Percentiles rank a stretch among this genome's conserved stretches.
Evolutionary conservation across 805 yeast species (phyloP).

Genomic region (Starmerella sirachaensis): DNA sequence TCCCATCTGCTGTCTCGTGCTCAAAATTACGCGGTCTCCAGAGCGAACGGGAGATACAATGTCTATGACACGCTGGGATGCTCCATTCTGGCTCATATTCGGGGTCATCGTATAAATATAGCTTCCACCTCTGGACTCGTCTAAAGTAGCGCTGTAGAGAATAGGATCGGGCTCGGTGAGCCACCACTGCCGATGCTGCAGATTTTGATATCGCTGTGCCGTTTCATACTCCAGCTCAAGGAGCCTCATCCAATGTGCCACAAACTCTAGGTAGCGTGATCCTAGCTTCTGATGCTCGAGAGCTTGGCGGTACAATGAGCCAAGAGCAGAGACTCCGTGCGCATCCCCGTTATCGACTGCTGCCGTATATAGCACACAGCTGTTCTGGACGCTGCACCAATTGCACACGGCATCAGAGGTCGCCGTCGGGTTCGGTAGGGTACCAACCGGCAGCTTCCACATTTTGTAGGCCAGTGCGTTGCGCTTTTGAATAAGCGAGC

Average conservation of each 20-base stretch:
- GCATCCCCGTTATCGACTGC: slow-evolving; percentile 10
- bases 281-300: slow-evolving; percentile 16
- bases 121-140: too few relatives aligned
- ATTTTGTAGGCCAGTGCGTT: slow-evolving; percentile 54
- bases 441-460: slow-evolving; percentile 23
- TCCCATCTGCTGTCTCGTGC: slow-evolving; percentile 20
- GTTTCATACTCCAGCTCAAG: slow-evolving; percentile 62
- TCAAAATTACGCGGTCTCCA: slow-evolving; percentile 12
- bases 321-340: slow-evolving; percentile 2
- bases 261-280: slow-evolving; percentile 41
- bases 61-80: too few relatives aligned
- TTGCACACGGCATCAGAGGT: slow-evolving; percentile 30
- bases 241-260: slow-evolving; percentile 59
- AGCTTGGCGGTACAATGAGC: slow-evolving; percentile 3
- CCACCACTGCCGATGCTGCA: slow-evolving; percentile 27
- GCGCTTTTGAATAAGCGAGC: slow-evolving; percentile 57
- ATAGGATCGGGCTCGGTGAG: slow-evolving; percentile 25
- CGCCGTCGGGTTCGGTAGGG: slow-evolving; percentile 13
- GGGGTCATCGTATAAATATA: too few relatives aligned
- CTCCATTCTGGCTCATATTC: too few relatives aligned
- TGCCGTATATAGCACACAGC: slow-evolving; percentile 24
- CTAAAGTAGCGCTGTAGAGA: slow-evolving; percentile 4
- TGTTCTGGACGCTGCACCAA: slow-evolving; percentile 21
- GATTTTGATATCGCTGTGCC: slow-evolving; percentile 47
- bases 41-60: neutral